Conservation (phyloP, 257 asterid species). For the Ocimum tenuiflorum region DNA sequence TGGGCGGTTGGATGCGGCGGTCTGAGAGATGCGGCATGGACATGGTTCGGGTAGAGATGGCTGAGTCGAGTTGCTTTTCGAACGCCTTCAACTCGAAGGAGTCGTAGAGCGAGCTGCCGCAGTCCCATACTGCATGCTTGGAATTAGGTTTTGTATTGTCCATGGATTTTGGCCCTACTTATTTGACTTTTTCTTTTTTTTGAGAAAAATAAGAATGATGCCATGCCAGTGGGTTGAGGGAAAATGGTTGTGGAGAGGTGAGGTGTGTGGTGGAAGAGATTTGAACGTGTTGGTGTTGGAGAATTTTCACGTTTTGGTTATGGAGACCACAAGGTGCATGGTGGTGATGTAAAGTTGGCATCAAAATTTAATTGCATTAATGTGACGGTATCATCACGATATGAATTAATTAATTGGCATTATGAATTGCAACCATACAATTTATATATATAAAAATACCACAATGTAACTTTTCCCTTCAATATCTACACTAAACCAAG, state of each 20-base stretch:
- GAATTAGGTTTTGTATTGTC: background rate
- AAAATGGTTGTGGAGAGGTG: background rate
- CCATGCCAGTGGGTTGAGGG: background rate
- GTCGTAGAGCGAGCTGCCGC: constrained; percentile 71
- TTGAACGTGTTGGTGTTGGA: background rate
- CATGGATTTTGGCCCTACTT: constrained; percentile 1
- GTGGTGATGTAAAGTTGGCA: background rate
- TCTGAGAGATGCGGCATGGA: too few species aligned
- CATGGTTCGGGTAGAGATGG: constrained; percentile 42
- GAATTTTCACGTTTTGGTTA: constrained; percentile 8
- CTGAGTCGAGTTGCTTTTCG: constrained; percentile 54
- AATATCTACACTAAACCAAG: too few species aligned
- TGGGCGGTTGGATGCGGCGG: too few species aligned
- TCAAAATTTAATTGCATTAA: too few species aligned
- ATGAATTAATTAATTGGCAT: too few species aligned
- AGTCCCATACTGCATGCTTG: constrained; percentile 48
- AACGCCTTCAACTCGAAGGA: constrained; percentile 61
- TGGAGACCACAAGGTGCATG: constrained; percentile 16
- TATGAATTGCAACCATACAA: too few species aligned
- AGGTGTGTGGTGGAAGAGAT: background rate
- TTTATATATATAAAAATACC: too few species aligned
- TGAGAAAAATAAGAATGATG: background rate
- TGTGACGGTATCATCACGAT: too few species aligned
- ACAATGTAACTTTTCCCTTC: too few species aligned
- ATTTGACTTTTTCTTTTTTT: background rate